Base-by-base conservation (phyloP, 108 stramenopile genomes). In the Cyclotella distinguenda region DNA sequence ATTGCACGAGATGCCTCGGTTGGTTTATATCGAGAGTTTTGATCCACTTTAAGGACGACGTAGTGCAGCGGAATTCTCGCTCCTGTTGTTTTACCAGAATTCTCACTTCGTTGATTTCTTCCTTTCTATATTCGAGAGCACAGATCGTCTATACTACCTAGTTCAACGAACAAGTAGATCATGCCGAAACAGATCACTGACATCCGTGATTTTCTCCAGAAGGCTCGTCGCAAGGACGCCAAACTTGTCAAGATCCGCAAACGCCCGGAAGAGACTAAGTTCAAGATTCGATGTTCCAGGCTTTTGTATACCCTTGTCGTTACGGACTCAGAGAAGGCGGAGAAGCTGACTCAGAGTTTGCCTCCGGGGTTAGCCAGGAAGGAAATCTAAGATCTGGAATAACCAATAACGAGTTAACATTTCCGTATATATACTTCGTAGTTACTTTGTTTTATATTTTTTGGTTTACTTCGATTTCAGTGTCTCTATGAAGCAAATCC, bases 241-340 rank as follows among this genome's bases (percentile, higher is more conserved):
- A 95, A 95, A 80, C 83, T 94, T 26, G 96, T 98, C 49, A 97
- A 97, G 85, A 97, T 98, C 78, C 91, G 94, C 77, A 96, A 94
- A 87, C 82, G 88, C 18, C 74, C 86, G 25, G 53, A 82, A 18
- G 81, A 86, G 68, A 94, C 95, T 76, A 99, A 99, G 84, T 99
- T 97, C 90, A 99, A 99, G 97, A 97, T 99, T 76, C 90, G 98
- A 70, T 97, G 98, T 93, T 90, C 89, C 65, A 83, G 93, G 64
- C 90, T 89, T 62, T 80, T 99, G 63, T 99, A 99, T 78, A 99
- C 98, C 28, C 81, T 99, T 39, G 86, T 88, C 28, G 96, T 99
- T 21, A 82, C 84, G 1, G 96, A 99, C 79, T 67, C 82, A 35
- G 98, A 97, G 81, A 97, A 99, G 93, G 98, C 98, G 7, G 96